Evolutionary conservation across 2,329 filamentous ascomycete species (phyloP).

Genomic region (Scedosporium aurantiacum): DNA sequence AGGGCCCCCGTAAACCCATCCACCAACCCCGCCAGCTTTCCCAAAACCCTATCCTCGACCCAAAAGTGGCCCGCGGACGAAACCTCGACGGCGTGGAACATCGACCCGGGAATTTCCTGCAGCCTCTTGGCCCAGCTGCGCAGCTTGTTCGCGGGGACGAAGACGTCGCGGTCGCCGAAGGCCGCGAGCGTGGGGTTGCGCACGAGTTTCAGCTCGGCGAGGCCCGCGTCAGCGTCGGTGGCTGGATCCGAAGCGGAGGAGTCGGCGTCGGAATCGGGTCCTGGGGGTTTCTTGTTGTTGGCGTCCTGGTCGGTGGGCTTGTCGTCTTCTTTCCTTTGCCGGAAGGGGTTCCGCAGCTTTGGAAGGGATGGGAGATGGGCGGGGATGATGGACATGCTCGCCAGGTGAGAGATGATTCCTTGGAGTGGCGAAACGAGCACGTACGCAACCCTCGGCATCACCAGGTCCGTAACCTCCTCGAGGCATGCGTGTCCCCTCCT

Average conservation of each 20-base stretch:
- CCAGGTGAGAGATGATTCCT: slow-evolving; percentile 47
- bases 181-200: slow-evolving; percentile 54
- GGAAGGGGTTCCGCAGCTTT: slow-evolving; percentile 4
- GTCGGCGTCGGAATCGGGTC: slow-evolving; percentile 15
- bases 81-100: slow-evolving; percentile 38
- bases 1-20: slow-evolving; percentile 15
- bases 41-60: slow-evolving; percentile 40
- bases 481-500: neutral
- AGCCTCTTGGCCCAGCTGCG: slow-evolving; percentile 54
- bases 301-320: slow-evolving; percentile 6
- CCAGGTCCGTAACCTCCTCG: slow-evolving; percentile 20
- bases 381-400: slow-evolving; percentile 47
- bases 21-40: slow-evolving; percentile 21
- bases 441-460: slow-evolving; percentile 36
- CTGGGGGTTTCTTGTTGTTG: neutral
- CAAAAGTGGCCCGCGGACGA: slow-evolving; percentile 52
- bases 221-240: neutral
- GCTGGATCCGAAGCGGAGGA: slow-evolving; percentile 13
- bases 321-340: slow-evolving; percentile 3
- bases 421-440: slow-evolving; percentile 59
- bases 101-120: slow-evolving; percentile 26
- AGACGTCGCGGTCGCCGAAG: slow-evolving; percentile 65
- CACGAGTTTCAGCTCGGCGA: slow-evolving; percentile 44
- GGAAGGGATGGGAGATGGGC: slow-evolving; percentile 11
- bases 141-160: slow-evolving; percentile 56